Base-by-base conservation (phyloP, 768 basidiomycete species). In the Boletellus sp. region DNA sequence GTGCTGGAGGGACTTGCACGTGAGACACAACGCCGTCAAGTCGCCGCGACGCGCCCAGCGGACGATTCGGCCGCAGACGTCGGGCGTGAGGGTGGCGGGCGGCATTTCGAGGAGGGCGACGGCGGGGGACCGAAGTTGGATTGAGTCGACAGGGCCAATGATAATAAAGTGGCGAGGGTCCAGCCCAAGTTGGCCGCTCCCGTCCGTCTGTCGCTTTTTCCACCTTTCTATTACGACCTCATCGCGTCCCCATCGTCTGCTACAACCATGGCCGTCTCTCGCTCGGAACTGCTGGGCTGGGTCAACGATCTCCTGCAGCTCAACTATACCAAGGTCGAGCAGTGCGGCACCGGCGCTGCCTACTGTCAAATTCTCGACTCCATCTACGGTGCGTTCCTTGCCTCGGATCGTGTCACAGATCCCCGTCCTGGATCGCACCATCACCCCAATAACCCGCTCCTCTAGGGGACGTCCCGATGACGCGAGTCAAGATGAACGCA, bases 361-460 rank as follows among this genome's bases (percentile, higher is more conserved):
- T 97, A 97, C 70, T 94, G 92, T 64, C 96, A 98, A 70, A 77
- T 98, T 64, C 71, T 98, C 54, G 96, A 98, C 75, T 93, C 91
- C 39, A 83, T 98, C 73, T 97, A 88, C 67, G 84, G 93, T 91
- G 54, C 61, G 85, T 70, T 35, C 50, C 17, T 28, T 10, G 28
- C 11, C 28, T 28, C 42, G 42, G 51, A 54, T 55, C 58, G 38
- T 42, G 42, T 40, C 48, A 46, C 36, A 48, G 58, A 66, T 66
- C 60, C 31, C 40, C 22, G 22, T 54, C 43, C 34, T 51, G 43
- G 53, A 52, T 50, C 38, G 19, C 32, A 42, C 32, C 34, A 47
- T 47, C 43, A 34, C 51, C 50, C 45, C 50, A 45, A 58, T 42
- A 9, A 48, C 52, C 47, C 38, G 13, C 47, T 52, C 20, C 22